Percentiles rank a stretch among this genome's conserved stretches.
These are phyloP conservation scores for Tetratostichococcus sp. DNA, from an alignment of 139 green algal genomes.

Conservation along the genomic window DNA sequence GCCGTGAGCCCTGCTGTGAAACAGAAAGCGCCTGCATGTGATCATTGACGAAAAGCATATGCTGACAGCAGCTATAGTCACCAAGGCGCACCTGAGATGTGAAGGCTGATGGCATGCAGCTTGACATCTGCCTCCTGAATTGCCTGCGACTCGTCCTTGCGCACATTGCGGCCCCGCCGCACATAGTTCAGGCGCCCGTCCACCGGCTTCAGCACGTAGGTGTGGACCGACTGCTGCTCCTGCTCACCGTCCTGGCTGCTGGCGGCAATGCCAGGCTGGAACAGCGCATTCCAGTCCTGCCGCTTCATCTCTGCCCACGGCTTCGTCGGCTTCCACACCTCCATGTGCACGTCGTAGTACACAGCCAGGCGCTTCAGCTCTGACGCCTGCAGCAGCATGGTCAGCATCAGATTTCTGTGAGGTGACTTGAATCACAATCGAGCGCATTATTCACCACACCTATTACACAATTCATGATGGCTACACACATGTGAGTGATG, in stretches of 20 bases:
- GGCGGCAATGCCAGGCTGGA: conserved; percentile 47
- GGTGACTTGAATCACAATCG: too few species aligned
- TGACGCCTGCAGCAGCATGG: conserved; percentile 45
- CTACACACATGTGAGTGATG: too few species aligned
- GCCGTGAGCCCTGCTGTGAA: too few species aligned
- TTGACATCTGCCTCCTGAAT: conserved; percentile 32
- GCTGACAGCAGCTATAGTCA: neutral
- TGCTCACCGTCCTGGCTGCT: neutral
- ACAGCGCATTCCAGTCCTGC: conserved; percentile 69
- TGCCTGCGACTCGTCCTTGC: conserved; percentile 19
- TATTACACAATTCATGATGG: too few species aligned
- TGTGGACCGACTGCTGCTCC: neutral
- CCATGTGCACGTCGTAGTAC: conserved; percentile 76
- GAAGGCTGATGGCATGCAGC: conserved; percentile 44
- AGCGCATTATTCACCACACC: neutral
- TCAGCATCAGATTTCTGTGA: too few species aligned
- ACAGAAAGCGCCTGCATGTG: too few species aligned
- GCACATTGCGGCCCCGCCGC: conserved; percentile 37
- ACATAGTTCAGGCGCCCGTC: conserved; percentile 57
- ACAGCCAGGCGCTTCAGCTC: conserved; percentile 53
- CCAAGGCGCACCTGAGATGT: conserved; percentile 44
- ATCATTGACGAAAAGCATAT: neutral
- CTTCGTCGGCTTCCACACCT: conserved; percentile 35
- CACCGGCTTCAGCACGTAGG: conserved; percentile 67
- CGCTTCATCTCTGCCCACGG: conserved; percentile 47